Evolutionary conservation across 495 filamentous ascomycete species (phyloP), one percentile per base, ranked within the genome.

Genomic region (Penicillium desertorum): DNA sequence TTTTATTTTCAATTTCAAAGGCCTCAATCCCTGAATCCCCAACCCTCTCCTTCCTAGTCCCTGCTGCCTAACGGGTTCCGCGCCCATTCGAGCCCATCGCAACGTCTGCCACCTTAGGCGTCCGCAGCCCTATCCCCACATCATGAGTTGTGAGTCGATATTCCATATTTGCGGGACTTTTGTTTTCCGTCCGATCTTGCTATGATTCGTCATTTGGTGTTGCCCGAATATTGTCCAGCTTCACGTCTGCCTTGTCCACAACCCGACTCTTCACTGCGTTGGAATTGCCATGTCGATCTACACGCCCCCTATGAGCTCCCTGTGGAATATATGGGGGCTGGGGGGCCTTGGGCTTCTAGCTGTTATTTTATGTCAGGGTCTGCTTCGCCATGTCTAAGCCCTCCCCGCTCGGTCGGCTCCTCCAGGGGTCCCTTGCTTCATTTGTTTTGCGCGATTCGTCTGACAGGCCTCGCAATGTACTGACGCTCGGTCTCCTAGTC

Each of bases 401-500:
- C 55, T 59, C 46, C 19, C 30, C 30, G 16, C 39, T 46, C 53
- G 65, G 60, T 68, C 62, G 58, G 62, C 36, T 42, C 47, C 14
- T 62, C 47, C 54, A 51, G 42, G 57, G 27, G 44, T 42, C 45
- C 12, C 41, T 59, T 19, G 3, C 34, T 53, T 45, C 43, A 34
- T 46, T 52, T 51, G 5, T 23, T 20, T 32, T 50, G 51, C 36
- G 29, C 23, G 32, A 30, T 39, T 54, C 37, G 12, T 25, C 39
- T 30, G 41, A 56, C 10, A 54, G 41, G 7, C 16, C 32, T n/a
- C 22, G 23, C 23, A 51, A 27, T 27, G 61, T 47, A 62, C 78
- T 81, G 53, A 82, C 63, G 16, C 27, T 42, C 49, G n/a, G 47
- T 44, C 54, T 29, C 61, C 36, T 66, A 96, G 92, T 97, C 71